phyloP scores from a whole-genome alignment of 108 stramenopile genomes.

The Cyclostephanos tholiformis region DNA sequence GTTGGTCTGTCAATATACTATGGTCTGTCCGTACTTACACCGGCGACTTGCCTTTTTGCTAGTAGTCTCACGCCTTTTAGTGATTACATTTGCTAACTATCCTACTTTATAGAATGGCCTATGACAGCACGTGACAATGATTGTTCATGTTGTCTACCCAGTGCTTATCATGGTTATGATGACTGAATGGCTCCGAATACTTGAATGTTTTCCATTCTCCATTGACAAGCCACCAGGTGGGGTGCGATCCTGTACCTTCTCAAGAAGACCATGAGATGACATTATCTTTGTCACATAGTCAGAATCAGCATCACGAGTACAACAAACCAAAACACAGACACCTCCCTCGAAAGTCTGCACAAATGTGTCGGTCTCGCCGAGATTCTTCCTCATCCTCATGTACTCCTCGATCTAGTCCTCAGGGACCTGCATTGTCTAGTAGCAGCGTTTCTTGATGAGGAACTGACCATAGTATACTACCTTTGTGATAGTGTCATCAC shows the following conservation, averaged over 20 bases:
- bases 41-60: too few species aligned
- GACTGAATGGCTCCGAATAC: too few species aligned
- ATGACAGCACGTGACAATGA: too few species aligned
- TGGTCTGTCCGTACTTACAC: too few species aligned
- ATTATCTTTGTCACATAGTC: slow-evolving; percentile 20
- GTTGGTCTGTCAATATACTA: too few species aligned
- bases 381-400: neutral
- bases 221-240: too few species aligned
- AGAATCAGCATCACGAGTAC: neutral
- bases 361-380: slow-evolving; percentile 4
- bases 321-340: slow-evolving; percentile 8
- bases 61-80: too few species aligned
- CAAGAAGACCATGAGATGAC: neutral
- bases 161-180: too few species aligned
- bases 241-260: slow-evolving; percentile 1
- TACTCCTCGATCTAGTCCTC: slow-evolving; percentile 8
- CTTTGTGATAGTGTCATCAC: slow-evolving; percentile 9
- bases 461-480: slow-evolving; percentile 4
- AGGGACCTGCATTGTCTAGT: slow-evolving; percentile 11
- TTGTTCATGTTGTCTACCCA: too few species aligned
- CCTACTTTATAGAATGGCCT: too few species aligned
- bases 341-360: neutral
- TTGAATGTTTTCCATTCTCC: too few species aligned
- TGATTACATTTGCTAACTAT: too few species aligned
- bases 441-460: slow-evolving; percentile 14